Evolutionary conservation across 2,329 filamentous ascomycete species (phyloP), one percentile per base, ranked within the genome.

Genomic region (Xylariaceae sp.): DNA sequence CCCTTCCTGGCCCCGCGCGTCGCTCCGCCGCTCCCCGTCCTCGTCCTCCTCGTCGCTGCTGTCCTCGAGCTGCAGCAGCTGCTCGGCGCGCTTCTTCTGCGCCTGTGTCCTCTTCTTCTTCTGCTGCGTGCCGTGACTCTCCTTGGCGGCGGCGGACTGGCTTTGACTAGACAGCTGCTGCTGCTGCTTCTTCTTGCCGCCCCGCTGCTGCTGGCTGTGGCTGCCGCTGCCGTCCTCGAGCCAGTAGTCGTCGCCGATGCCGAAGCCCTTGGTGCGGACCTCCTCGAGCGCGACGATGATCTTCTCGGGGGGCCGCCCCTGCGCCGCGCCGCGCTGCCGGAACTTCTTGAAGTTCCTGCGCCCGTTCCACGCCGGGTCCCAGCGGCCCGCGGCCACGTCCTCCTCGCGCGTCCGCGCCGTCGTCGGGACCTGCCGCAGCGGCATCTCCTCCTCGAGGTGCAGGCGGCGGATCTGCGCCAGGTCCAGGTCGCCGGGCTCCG

Each of bases 271-370:
- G 31, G 70, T 71, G 49, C 75, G 77, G 15, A 79, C 82, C 55
- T 86, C 79, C 44, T 84, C 77, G 4, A 94, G 61, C 0, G 70
- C 62, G 4, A 94, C 75, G 24, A 93, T 83, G 21, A 83, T 63
- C 35, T 62, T 63, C 18, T 63, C 57, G 2, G 60, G 55, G 3
- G 60, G 55, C 12, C 5, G 52, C 18, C 43, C 69, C 63, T 2
- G 50, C 42, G 5, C 44, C 14, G 72, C 72, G 16, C 75, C 79
- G 33, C 75, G 68, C 35, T 67, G 69, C 15, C 71, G 69, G 52
- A 98, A 98, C 48, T 77, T 83, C 58, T 98, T 98, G 64, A 94
- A 98, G 53, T 98, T 96, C 59, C 87, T 90, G 27, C 90, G 73
- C 1, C 90, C 92, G 53, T 95, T 94, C 92, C 92, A 98, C 24